A percentile compares a stretch with the other conserved stretches of the same genome.
phyloP scores from a whole-genome alignment of 805 yeast species.

The Hanseniaspora lindneri region DNA sequence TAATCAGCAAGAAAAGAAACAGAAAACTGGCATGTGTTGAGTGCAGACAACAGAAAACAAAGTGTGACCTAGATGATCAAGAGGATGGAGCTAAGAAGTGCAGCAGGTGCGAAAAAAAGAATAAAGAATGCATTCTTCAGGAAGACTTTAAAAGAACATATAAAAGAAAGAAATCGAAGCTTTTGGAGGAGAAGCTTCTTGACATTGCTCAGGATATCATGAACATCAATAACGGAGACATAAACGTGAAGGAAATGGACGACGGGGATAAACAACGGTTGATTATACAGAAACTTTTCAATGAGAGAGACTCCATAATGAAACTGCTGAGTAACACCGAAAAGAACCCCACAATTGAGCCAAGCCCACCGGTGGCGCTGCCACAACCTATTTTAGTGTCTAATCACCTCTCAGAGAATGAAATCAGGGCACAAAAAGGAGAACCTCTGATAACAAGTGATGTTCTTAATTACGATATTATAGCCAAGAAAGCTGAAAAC shows the following conservation, averaged over 20 bases:
- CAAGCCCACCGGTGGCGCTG: background rate
- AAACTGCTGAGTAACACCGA: slow-evolving; percentile 10
- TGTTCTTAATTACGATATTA: background rate
- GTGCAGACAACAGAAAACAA: slow-evolving; percentile 88
- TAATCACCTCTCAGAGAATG: slow-evolving; percentile 2
- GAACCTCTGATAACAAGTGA: slow-evolving; percentile 8
- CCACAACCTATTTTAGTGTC: background rate
- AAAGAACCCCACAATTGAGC: background rate
- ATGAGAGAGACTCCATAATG: slow-evolving; percentile 12
- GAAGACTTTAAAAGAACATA: slow-evolving; percentile 80
- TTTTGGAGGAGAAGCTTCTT: slow-evolving; percentile 65
- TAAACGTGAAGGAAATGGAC: background rate
- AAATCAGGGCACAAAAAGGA: background rate
- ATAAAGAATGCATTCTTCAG: slow-evolving; percentile 57
- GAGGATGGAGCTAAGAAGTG: slow-evolving; percentile 61
- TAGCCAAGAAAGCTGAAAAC: slow-evolving; percentile 20
- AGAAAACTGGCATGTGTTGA: slow-evolving; percentile 84
- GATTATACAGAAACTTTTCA: slow-evolving; percentile 6
- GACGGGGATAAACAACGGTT: slow-evolving; percentile 4
- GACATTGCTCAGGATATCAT: slow-evolving; percentile 28
- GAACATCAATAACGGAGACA: slow-evolving; percentile 2
- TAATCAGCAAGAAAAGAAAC: slow-evolving; percentile 18
- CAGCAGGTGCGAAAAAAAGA: slow-evolving; percentile 63
- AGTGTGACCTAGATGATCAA: slow-evolving; percentile 71
- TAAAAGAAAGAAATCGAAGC: slow-evolving; percentile 74